These are phyloP conservation scores for Hortiboletus flavorubellus DNA, from an alignment of 768 basidiomycete genomes.

Conservation along the genomic window DNA sequence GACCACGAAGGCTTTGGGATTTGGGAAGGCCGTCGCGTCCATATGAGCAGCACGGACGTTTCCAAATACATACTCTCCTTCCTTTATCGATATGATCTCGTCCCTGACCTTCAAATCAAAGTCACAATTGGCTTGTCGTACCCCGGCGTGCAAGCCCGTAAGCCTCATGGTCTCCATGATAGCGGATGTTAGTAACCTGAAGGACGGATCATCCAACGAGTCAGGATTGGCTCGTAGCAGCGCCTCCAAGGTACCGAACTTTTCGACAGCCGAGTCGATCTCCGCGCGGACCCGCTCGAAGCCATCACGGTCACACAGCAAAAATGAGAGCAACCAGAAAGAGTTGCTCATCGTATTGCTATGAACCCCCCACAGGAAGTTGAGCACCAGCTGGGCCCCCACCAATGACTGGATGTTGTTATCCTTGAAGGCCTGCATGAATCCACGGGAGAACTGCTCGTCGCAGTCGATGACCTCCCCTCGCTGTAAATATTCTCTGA, in stretches of 20 bases:
- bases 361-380: constrained; percentile 22
- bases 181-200: constrained; percentile 22
- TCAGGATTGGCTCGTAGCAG: constrained; percentile 12
- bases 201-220: constrained; percentile 15
- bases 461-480: constrained; percentile 5
- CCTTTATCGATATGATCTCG: constrained; percentile 11
- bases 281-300: constrained; percentile 46
- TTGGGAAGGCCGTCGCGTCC: constrained; percentile 9
- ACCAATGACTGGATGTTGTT: constrained; percentile 16
- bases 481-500: constrained; percentile 14
- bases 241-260: constrained; percentile 8
- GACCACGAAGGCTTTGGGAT: constrained; percentile 13
- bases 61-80: constrained; percentile 21
- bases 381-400: constrained; percentile 17
- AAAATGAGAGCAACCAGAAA: constrained; percentile 19
- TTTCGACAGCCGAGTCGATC: constrained; percentile 33
- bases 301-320: constrained; percentile 41
- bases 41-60: constrained; percentile 19
- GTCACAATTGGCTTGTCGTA: constrained; percentile 16
- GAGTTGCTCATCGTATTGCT: constrained; percentile 21
- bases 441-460: constrained; percentile 5
- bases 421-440: constrained; percentile 17
- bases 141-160: constrained; percentile 12
- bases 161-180: constrained; percentile 28
- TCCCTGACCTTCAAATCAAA: constrained; percentile 12